A percentile compares a stretch with the other conserved stretches of the same genome.
Evolutionary conservation across 176 grass and related monocot species (phyloP).

Genomic region (Oryza meridionalis): DNA sequence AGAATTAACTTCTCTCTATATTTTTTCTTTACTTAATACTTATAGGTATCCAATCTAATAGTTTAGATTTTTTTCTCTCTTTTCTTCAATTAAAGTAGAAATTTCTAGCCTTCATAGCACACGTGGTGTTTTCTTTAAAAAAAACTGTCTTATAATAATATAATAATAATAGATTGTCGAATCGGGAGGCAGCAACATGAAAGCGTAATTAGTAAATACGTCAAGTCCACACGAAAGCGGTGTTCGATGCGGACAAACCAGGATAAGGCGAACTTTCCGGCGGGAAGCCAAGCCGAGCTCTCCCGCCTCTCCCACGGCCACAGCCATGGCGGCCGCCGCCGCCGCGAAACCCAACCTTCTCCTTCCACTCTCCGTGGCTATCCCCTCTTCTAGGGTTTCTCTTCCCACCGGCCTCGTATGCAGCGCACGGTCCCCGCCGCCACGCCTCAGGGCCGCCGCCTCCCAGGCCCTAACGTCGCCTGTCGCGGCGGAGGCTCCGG

Average conservation of each 20-base stretch:
- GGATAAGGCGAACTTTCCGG: constrained; percentile 38
- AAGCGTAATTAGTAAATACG: not conserved
- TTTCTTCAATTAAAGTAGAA: too few species aligned
- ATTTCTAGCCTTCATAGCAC: too few species aligned
- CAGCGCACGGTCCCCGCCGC: not conserved
- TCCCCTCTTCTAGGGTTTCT: not conserved
- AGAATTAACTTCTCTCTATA: too few species aligned
- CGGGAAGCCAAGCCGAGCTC: not conserved
- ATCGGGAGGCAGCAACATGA: not conserved
- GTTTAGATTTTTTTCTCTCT: too few species aligned
- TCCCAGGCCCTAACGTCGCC: not conserved
- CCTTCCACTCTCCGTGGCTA: not conserved
- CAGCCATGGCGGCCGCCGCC: constrained; percentile 29
- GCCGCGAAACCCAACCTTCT: not conserved
- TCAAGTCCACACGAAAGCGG: not conserved
- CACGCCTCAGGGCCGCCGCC: not conserved
- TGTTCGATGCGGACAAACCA: not conserved
- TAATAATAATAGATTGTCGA: not conserved
- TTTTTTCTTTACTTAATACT: too few species aligned
- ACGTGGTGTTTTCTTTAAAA: too few species aligned
- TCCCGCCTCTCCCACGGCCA: not conserved
- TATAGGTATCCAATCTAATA: too few species aligned
- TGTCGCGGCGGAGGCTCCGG: not conserved
- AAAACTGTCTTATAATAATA: too few species aligned
- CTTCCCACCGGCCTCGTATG: not conserved